Evolutionary conservation across 139 green algal species (phyloP).

Genomic region (Micractinium sp.): DNA sequence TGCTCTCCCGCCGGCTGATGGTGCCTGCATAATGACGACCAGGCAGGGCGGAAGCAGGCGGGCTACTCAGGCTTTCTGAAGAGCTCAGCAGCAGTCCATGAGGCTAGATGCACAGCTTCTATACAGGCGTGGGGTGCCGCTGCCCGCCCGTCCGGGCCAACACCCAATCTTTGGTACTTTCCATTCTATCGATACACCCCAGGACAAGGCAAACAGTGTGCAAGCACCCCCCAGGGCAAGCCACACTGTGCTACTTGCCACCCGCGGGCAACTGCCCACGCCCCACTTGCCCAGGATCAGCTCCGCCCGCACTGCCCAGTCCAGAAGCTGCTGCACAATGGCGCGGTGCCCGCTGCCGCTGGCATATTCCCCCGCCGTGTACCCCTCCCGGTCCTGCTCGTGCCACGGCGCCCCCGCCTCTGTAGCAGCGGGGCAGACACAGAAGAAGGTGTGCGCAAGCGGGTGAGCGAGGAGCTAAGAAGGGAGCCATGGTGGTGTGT

Average conservation of each 20-base stretch:
- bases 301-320: constrained; percentile 47
- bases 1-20: constrained; percentile 30
- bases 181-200: no score
- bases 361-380: constrained; percentile 52
- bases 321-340: constrained; percentile 41
- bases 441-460: neutral
- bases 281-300: constrained; percentile 33
- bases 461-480: neutral
- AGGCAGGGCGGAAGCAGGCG: neutral
- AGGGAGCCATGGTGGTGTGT: neutral
- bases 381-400: constrained; percentile 28
- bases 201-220: no score
- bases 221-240: no score
- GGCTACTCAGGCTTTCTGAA: neutral
- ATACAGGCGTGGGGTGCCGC: neutral
- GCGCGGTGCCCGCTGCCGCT: neutral
- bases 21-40: constrained; percentile 12
- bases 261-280: neutral
- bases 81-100: neutral
- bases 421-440: neutral
- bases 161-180: no score
- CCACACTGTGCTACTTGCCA: no score
- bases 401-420: constrained; percentile 49
- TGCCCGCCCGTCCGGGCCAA: no score
- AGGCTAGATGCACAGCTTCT: neutral